These are phyloP conservation scores for Trichoderma simmonsii DNA, from an alignment of 2,329 filamentous ascomycete species.

Conservation along the genomic window DNA sequence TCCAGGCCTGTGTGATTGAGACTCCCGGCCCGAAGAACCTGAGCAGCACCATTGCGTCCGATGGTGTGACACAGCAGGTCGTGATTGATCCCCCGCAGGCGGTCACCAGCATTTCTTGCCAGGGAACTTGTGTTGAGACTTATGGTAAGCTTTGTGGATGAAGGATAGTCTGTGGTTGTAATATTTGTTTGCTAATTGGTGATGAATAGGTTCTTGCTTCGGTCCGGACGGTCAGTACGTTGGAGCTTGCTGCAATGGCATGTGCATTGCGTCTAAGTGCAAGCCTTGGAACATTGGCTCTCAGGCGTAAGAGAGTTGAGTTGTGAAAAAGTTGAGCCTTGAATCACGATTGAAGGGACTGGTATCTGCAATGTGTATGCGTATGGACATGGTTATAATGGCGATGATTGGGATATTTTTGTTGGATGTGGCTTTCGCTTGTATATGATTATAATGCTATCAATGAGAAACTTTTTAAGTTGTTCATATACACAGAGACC, in stretches of 20 bases:
- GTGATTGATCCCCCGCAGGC: slow-evolving; percentile 44
- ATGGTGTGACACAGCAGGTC: slow-evolving; percentile 38
- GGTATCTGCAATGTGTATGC: not conserved
- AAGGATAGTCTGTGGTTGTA: not conserved
- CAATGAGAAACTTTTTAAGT: not conserved
- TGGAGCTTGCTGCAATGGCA: slow-evolving; percentile 43
- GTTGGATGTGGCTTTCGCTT: not conserved
- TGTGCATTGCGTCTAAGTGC: slow-evolving; percentile 42
- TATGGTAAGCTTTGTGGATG: slow-evolving; percentile 30
- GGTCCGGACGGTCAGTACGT: slow-evolving; percentile 33
- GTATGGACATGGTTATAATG: not conserved
- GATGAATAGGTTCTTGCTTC: slow-evolving; percentile 33
- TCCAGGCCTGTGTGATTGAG: slow-evolving; percentile 41
- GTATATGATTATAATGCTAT: not conserved
- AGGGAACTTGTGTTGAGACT: slow-evolving; percentile 40
- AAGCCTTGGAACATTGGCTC: slow-evolving; percentile 33
- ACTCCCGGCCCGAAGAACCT: slow-evolving; percentile 34
- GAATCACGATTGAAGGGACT: not conserved
- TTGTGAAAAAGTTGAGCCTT: not conserved
- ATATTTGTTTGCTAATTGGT: not conserved
- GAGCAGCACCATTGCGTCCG: slow-evolving; percentile 23
- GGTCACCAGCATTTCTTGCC: slow-evolving; percentile 42
- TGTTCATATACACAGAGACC: not conserved
- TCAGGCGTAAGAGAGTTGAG: not conserved
- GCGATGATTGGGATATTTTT: not conserved